Evolutionary conservation across 306 rosid species (phyloP).

Genomic region (Castanopsis chinensis): DNA sequence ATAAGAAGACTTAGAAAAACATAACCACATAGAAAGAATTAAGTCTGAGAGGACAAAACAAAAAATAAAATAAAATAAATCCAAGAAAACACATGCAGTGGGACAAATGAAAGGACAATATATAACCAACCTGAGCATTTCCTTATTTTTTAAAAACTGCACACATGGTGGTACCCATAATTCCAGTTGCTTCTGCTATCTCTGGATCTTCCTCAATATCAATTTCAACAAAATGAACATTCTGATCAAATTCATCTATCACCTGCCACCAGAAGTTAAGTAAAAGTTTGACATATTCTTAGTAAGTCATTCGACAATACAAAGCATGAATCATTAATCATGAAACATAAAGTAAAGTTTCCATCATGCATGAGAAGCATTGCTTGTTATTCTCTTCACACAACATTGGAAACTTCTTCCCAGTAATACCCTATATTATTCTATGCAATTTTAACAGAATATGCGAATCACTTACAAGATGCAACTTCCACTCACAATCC

Average conservation of each 20-base stretch:
- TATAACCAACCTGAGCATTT: conserved; percentile 62
- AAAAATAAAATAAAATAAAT: neutral
- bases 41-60: neutral
- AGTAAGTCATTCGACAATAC: conserved; percentile 1
- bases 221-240: conserved; percentile 91
- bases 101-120: conserved; percentile 12
- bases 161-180: conserved; percentile 99
- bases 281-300: conserved; percentile 1
- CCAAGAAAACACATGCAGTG: neutral
- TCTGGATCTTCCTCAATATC: conserved; percentile 98
- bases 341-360: neutral
- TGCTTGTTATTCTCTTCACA: neutral
- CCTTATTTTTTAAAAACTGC: conserved; percentile 94
- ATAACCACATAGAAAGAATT: neutral
- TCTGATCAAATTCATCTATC: conserved; percentile 80
- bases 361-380: neutral
- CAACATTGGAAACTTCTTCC: neutral
- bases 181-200: conserved; percentile 92
- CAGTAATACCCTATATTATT: neutral
- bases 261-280: conserved; percentile 50
- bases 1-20: neutral
- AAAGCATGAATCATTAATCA: neutral
- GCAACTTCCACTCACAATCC: neutral
- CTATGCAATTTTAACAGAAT: neutral
- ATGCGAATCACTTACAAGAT: neutral